Conservation (phyloP, 108 stramenopile genomes). For the Skeletonema potamos region DNA sequence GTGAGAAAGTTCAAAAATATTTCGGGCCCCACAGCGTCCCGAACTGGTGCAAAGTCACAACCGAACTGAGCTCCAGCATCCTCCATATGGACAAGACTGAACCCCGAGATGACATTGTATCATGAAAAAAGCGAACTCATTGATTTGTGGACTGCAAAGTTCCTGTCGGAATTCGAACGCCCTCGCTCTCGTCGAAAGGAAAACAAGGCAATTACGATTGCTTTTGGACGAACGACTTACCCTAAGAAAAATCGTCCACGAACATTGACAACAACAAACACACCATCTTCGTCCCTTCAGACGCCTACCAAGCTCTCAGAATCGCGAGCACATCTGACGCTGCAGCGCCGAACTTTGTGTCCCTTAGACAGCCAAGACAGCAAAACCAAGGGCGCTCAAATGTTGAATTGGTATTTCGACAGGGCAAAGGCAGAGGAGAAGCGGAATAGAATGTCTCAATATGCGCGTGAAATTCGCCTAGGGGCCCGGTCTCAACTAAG, state of each 20-base stretch:
- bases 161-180: slow-evolving; percentile 33
- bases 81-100: no score
- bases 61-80: no score
- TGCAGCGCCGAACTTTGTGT: slow-evolving; percentile 1
- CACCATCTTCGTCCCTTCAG: neutral
- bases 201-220: slow-evolving; percentile 10
- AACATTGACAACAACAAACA: neutral
- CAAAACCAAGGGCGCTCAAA: slow-evolving; percentile 43
- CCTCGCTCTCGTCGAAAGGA: slow-evolving; percentile 3
- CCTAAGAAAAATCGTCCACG: slow-evolving; percentile 4
- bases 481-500: slow-evolving; percentile 27
- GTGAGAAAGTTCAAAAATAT: no score
- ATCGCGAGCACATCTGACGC: slow-evolving; percentile 12
- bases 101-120: neutral
- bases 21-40: no score
- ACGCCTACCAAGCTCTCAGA: slow-evolving; percentile 29
- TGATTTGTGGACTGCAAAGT: slow-evolving; percentile 40
- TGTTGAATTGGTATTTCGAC: slow-evolving; percentile 39
- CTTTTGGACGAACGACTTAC: slow-evolving; percentile 31
- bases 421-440: slow-evolving; percentile 37
- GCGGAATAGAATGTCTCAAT: slow-evolving; percentile 40
- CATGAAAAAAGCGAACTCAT: slow-evolving; percentile 15
- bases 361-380: slow-evolving; percentile 18
- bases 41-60: no score
- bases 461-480: slow-evolving; percentile 32